A percentile compares a stretch with the other conserved stretches of the same genome.
Evolutionary conservation across 2,329 filamentous ascomycete species (phyloP).

Genomic region (Pseudogymnoascus destructans): DNA sequence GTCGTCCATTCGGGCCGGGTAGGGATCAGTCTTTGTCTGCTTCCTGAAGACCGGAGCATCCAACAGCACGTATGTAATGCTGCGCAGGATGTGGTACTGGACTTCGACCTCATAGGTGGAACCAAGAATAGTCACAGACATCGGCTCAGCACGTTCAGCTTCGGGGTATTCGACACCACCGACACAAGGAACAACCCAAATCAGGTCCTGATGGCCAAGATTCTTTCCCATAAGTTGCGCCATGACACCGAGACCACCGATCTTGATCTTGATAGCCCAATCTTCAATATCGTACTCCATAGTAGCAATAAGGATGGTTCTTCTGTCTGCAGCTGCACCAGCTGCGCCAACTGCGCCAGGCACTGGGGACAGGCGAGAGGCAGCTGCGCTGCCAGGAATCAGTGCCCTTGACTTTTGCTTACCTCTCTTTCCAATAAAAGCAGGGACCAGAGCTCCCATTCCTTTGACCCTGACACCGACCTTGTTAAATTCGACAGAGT

Average conservation of each 20-base stretch:
- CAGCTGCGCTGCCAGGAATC: background rate
- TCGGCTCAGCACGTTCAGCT: conserved; percentile 45
- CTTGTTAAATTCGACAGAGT: conserved; percentile 42
- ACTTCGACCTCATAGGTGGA: conserved; percentile 48
- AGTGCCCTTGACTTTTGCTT: background rate
- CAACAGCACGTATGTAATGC: conserved; percentile 56
- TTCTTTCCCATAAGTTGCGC: conserved; percentile 53
- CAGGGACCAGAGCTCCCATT: background rate
- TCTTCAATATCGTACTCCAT: conserved; percentile 64
- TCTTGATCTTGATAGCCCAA: conserved; percentile 59
- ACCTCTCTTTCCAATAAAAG: background rate
- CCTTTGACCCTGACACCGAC: conserved; percentile 31
- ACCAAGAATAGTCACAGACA: conserved; percentile 48
- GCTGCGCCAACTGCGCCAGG: background rate
- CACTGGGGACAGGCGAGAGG: background rate
- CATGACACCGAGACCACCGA: conserved; percentile 58
- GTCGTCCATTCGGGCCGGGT: conserved; percentile 57
- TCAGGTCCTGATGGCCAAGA: conserved; percentile 49
- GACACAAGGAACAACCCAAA: conserved; percentile 52
- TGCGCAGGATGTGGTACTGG: conserved; percentile 48
- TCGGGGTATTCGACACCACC: conserved; percentile 50
- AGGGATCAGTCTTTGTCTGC: conserved; percentile 49
- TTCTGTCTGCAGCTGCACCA: conserved; percentile 18
- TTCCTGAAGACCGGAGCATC: conserved; percentile 46
- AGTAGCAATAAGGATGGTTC: conserved; percentile 53